phyloP scores from a whole-genome alignment of 176 grass and related monocot species.

The Avena sativa region DNA sequence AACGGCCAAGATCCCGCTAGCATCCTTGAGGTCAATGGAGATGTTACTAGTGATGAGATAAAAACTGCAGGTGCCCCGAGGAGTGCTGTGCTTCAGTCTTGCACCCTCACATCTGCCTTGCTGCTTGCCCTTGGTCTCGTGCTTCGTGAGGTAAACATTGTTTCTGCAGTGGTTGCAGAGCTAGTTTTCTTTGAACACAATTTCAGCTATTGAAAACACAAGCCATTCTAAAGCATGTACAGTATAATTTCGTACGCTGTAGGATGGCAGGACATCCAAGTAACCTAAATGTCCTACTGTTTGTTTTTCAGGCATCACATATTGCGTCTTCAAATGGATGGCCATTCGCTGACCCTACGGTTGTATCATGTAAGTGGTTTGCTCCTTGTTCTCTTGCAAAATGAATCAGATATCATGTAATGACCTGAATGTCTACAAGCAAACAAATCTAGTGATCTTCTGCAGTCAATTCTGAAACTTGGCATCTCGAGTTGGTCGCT shows the following conservation, averaged over 20 bases:
- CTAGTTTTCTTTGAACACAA: background rate
- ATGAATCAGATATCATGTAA: constrained; percentile 13
- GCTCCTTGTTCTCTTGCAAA: constrained; percentile 3
- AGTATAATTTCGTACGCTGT: constrained; percentile 2
- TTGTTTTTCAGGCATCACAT: constrained; percentile 57
- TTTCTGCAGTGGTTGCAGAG: background rate
- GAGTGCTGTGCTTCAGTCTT: constrained; percentile 76
- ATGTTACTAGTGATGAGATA: constrained; percentile 3
- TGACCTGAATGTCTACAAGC: background rate
- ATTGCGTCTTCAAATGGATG: constrained; percentile 65
- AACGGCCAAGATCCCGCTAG: constrained; percentile 21
- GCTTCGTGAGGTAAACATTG: constrained; percentile 66
- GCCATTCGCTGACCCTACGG: constrained; percentile 55
- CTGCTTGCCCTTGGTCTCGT: constrained; percentile 55
- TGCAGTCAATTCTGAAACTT: constrained; percentile 84
- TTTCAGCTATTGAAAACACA: background rate
- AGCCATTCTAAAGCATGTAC: background rate
- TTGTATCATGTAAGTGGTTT: constrained; percentile 65
- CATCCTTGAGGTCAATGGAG: constrained; percentile 19
- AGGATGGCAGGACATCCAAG: background rate
- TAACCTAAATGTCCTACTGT: background rate
- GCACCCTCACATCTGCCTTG: constrained; percentile 63
- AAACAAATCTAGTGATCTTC: constrained; percentile 17
- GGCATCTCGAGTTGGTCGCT: constrained; percentile 74
- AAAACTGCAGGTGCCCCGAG: constrained; percentile 49